Evolutionary conservation across 495 filamentous ascomycete genomes (phyloP), one percentile per base, ranked within the genome.

Genomic region (Bryoglossum gracile): DNA sequence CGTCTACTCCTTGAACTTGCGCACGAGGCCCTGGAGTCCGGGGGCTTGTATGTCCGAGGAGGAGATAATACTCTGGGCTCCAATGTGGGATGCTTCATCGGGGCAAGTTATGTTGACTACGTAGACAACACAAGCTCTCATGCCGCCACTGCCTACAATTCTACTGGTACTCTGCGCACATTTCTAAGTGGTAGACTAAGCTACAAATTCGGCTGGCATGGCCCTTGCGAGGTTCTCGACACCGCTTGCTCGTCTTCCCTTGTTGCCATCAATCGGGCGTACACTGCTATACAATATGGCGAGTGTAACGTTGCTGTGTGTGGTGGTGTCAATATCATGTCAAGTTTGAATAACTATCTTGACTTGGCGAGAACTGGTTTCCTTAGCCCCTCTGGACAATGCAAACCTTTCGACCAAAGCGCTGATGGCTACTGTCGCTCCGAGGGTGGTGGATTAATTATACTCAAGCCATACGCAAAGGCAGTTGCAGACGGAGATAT

Each of bases 161-260:
- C 34, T n/a, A 39, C 32, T 17, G 68, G 69, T 25, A 71, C 64
- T 42, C 70, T 68, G 46, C 72, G 72, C 39, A 65, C 68, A 2
- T 73, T 81, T 50, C 75, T 77, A 34, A 73, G 74, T 26, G 78
- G 80, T 56, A 77, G 88, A 17, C 73, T 77, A 48, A 68, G 73
- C 2, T 67, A 77, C 41, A 74, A 69, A 52, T 76, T 76, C 50
- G 70, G 75, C 53, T 64, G 75, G 48, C 64, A 73, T 35, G 74
- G 77, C 8, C 67, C 70, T 2, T 70, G 84, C 48, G 83, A 86
- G 56, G 88, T 81, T 24, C 73, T 89, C 16, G 87, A 94, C 57
- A 92, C 88, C 3, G 87, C 87, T 30, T 94, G 88, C 60, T 94
- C 88, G 2, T 91, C 86, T 6, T 87, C 82, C 42, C 57, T 77